These are phyloP conservation scores for Termitomyces sp. DNA, from an alignment of 768 basidiomycete species.

Conservation along the genomic window DNA sequence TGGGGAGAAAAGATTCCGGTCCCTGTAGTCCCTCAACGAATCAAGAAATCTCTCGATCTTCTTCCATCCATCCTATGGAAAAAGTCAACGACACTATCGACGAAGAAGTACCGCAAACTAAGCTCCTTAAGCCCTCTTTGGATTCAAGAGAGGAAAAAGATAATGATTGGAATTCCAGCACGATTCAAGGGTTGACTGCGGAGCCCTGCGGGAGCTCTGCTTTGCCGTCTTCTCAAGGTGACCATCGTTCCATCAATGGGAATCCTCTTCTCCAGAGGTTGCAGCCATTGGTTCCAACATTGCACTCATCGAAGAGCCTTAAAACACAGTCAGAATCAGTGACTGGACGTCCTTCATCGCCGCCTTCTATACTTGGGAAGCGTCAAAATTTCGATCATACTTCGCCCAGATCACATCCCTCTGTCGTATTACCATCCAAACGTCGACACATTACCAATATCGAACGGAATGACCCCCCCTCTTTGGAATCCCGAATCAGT, in stretches of 20 bases:
- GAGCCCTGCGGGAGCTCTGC: not conserved
- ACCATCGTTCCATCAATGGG: not conserved
- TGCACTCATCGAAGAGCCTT: not conserved
- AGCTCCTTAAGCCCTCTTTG: too few relatives aligned
- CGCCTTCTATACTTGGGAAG: constrained; percentile 6
- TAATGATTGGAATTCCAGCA: not conserved
- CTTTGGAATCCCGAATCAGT: constrained; percentile 3
- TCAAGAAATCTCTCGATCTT: not conserved
- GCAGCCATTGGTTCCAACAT: not conserved
- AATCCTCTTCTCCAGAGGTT: constrained; percentile 4
- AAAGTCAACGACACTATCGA: not conserved
- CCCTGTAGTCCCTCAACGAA: not conserved
- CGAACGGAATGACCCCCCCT: not conserved
- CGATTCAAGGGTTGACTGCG: not conserved
- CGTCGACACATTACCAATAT: not conserved
- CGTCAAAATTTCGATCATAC: not conserved
- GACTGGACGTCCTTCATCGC: not conserved
- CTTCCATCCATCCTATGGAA: not conserved
- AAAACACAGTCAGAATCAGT: not conserved
- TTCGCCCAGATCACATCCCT: not conserved
- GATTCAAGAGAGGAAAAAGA: not conserved
- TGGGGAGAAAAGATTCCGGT: not conserved
- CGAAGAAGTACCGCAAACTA: not conserved
- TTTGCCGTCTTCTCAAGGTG: not conserved
- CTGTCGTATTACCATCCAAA: not conserved